phyloP scores from a whole-genome alignment of 2,329 filamentous ascomycete genomes.

The Arthrobotrys conoides region DNA sequence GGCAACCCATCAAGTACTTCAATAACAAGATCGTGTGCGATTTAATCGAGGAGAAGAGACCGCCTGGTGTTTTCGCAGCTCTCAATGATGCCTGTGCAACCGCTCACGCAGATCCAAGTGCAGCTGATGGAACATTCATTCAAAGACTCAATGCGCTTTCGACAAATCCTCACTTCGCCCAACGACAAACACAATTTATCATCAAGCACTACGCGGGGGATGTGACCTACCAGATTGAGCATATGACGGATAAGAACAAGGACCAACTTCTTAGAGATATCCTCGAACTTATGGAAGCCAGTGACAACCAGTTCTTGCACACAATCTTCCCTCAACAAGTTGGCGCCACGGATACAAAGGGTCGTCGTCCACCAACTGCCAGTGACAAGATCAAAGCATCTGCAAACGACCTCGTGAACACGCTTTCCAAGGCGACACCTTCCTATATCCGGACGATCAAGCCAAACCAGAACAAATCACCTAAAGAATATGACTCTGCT shows the following conservation, averaged over 20 bases:
- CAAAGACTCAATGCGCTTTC: constrained; percentile 92
- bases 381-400: constrained; percentile 98
- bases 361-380: constrained; percentile 92
- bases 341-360: constrained; percentile 80
- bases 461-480: constrained; percentile 94
- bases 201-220: constrained; percentile 98
- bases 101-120: constrained; percentile 84
- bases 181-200: constrained; percentile 82
- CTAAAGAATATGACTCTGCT: constrained; percentile 98
- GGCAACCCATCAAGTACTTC: constrained; percentile 99
- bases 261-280: constrained; percentile 99
- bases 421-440: constrained; percentile 97
- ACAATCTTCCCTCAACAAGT: constrained; percentile 90
- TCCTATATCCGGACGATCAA: constrained; percentile 99
- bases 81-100: constrained; percentile 93
- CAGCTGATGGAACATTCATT: constrained; percentile 87
- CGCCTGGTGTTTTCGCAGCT: constrained; percentile 88
- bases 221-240: constrained; percentile 99
- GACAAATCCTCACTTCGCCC: constrained; percentile 98
- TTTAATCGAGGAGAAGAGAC: constrained; percentile 97
- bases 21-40: constrained; percentile 99
- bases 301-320: constrained; percentile 85
- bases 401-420: constrained; percentile 96
- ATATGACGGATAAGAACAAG: constrained; percentile 99
- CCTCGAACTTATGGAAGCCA: constrained; percentile 88